A percentile compares a stretch with the other conserved stretches of the same genome.
Conservation (phyloP, 495 filamentous ascomycete genomes). For the Xylaria grammica region DNA sequence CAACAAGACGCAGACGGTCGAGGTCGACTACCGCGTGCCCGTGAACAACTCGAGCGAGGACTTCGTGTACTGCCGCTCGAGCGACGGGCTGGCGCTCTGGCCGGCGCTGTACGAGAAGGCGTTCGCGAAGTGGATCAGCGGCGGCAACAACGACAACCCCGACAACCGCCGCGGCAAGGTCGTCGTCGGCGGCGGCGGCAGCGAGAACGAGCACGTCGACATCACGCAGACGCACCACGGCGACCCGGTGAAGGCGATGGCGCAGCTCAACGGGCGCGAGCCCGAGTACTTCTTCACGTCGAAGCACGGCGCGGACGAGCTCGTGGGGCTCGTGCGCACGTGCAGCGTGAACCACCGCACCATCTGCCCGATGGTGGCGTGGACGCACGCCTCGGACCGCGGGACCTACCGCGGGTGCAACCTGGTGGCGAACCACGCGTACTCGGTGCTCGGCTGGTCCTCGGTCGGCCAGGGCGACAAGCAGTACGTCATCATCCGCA, state of each 20-base stretch:
- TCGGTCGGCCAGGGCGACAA: slow-evolving; percentile 38
- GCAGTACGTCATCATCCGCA: slow-evolving; percentile 44
- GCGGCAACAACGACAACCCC: slow-evolving; percentile 10
- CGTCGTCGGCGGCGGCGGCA: slow-evolving; percentile 24
- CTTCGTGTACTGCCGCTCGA: slow-evolving; percentile 44
- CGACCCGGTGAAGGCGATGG: slow-evolving; percentile 47
- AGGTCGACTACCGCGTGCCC: slow-evolving; percentile 44
- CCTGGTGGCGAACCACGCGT: slow-evolving; percentile 45
- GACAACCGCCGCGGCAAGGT: not conserved
- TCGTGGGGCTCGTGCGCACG: slow-evolving; percentile 37
- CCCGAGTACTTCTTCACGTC: slow-evolving; percentile 40
- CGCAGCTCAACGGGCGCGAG: slow-evolving; percentile 40
- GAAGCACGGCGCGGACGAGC: slow-evolving; percentile 30
- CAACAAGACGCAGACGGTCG: slow-evolving; percentile 39
- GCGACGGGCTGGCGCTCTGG: slow-evolving; percentile 41
- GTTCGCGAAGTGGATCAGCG: slow-evolving; percentile 43
- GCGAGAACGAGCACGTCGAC: slow-evolving; percentile 33
- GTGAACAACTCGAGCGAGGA: slow-evolving; percentile 43
- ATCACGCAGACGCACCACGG: slow-evolving; percentile 38
- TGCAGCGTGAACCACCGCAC: slow-evolving; percentile 42
- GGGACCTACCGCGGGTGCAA: slow-evolving; percentile 39
- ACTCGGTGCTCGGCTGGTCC: slow-evolving; percentile 45
- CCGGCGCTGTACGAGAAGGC: slow-evolving; percentile 49
- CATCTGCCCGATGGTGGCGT: slow-evolving; percentile 39
- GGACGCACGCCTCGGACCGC: slow-evolving; percentile 35